Base-by-base conservation (phyloP, 805 yeast genomes). In the Wickerhamiella brachini region DNA sequence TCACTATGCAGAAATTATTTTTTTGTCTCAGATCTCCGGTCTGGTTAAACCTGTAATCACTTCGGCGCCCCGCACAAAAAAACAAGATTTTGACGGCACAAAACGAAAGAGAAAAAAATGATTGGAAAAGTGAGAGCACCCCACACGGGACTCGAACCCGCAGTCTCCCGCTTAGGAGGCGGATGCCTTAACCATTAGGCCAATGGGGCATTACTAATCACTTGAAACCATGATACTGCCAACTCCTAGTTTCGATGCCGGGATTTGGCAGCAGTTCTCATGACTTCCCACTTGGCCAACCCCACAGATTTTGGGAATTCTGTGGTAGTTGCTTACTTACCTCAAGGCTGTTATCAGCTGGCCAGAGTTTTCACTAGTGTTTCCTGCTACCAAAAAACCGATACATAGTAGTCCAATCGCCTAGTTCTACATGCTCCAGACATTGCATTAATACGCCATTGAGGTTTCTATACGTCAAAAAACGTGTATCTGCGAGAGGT, bases 141-240 rank as follows among this genome's bases (percentile, higher is more conserved):
- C 76, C 75, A 72, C 75, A 71, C 78, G 79, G 79, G 79, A 75
- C 78, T 75, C 79, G 79, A 75, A 75, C 79, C 78, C 79, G 77
- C 77, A 75, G 72, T 75, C 79, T 75, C 72, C 79, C 76, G 78
- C 78, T 75, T 75, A 75, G 79, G 79, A 75, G 79, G 78, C 78
- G 76, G 78, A 75, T 74, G 79, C 79, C 77, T 75, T 75, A 73
- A 54, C 79, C 79, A 75, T 75, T 75, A 71, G 77, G 79, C 79
- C 78, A 75, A 71, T 69, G 74, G 73, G 65, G 70, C 70, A 41
- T 37, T 37, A 37, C 20, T 37, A 37, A 37, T 37, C 41, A 37
- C 20, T 37, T 9, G 17, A 9, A 34, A 13, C 7, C 41, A 37
- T 6, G 20, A n/a, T 4, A 15, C 41, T 37, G 17, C 41, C 41